Conservation (phyloP, 495 filamentous ascomycete genomes). For the Penicillium malachiteum region DNA sequence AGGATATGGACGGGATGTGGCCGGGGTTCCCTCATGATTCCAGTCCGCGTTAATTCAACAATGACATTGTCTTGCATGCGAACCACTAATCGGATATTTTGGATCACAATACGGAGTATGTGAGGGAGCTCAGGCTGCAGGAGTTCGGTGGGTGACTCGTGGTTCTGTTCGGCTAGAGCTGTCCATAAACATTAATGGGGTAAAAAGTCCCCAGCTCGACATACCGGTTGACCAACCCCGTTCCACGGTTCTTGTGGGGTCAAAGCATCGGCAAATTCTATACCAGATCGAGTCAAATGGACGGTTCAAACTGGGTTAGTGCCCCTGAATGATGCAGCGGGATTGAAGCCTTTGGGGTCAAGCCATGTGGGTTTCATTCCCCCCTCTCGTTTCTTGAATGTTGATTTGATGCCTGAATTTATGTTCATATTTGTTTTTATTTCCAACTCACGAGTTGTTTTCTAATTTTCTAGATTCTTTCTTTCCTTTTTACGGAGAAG, state of each 20-base stretch:
- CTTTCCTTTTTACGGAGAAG: not conserved
- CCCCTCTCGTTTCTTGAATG: not conserved
- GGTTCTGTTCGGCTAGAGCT: not conserved
- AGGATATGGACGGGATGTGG: too few relatives aligned
- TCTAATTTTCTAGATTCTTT: not conserved
- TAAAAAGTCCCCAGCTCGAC: not conserved
- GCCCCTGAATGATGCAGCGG: not conserved
- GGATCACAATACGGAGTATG: not conserved
- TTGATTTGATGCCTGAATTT: not conserved
- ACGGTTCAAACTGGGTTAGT: not conserved
- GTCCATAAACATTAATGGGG: too few relatives aligned
- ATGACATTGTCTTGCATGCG: too few relatives aligned
- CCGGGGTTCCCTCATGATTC: too few relatives aligned
- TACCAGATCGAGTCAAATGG: not conserved
- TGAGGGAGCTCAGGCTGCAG: not conserved
- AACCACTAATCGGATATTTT: too few relatives aligned
- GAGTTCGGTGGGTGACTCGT: not conserved
- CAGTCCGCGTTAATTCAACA: not conserved
- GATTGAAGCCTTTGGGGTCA: not conserved
- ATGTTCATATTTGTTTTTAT: not conserved
- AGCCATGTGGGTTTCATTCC: not conserved
- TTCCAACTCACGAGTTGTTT: too few relatives aligned
- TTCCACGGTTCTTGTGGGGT: constrained; percentile 8
- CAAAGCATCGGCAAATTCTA: constrained; percentile 9
- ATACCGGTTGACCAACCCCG: not conserved